Evolutionary conservation across 257 asterid genomes (phyloP), one percentile per base, ranked within the genome.

Genomic region (Gardenia jasminoides): DNA sequence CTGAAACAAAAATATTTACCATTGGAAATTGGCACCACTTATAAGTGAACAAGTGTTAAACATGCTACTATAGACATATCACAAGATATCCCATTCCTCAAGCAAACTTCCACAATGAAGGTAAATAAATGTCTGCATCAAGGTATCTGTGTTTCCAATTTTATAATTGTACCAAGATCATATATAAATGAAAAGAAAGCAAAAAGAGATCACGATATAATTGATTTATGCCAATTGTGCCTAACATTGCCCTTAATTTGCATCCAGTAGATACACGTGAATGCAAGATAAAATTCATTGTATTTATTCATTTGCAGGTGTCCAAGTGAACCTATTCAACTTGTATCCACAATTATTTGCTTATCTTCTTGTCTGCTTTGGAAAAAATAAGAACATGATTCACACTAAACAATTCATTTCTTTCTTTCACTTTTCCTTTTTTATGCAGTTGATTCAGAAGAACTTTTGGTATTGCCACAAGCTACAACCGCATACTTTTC

Each of bases 1-100:
- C 94, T 90, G 89, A 83, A 76, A 87, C 0, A 33, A n/a, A 79
- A 67, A 36, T 68, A 65, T 48, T 20, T 15, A 72, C 69, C 66
- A 74, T 62, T 50, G 48, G 28, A 78, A 59, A 47, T 20, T 13
- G 20, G 12, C 8, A 67, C 24, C 13, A 52, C 72, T 41, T 31
- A 10, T 44, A 44, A 44, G 47, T 44, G 9, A n/a, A n/a, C n/a
- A n/a, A n/a, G n/a, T n/a, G n/a, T n/a, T 69, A 7, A 3, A 46
- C 4, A 0, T 48, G 33, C 41, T 72, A n/a, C 76, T 72, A 31
- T 7, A 10, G 28, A 74, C n/a, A 43, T 36, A 36, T 33, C 46
- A 33, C 56, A 39, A 30, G 46, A 15, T 48, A 43, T 54, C 46
- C 31, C 43, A 19, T 76, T 58, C 39, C 20, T 17, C 28, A 15